Percentiles rank a stretch among this genome's conserved stretches.
phyloP scores from a whole-genome alignment of 257 asterid species.

The Solanum microdontum region DNA sequence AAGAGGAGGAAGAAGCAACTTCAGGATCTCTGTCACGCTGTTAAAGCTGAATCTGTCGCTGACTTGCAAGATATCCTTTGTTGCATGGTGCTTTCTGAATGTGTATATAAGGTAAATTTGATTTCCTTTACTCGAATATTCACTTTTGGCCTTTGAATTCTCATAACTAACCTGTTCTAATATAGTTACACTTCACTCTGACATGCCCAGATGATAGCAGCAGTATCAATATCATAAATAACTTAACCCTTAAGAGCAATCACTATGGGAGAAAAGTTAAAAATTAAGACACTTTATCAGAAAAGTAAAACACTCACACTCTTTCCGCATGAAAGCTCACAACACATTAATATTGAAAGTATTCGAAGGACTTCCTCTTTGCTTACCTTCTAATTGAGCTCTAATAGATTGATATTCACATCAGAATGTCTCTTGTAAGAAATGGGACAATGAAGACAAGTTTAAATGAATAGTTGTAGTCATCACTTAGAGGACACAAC shows the following conservation, averaged over 20 bases:
- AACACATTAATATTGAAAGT: not conserved
- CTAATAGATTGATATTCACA: not conserved
- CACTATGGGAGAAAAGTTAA: not conserved
- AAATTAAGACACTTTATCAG: not conserved
- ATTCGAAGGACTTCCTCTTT: not conserved
- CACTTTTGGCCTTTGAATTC: not conserved
- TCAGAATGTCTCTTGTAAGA: not conserved
- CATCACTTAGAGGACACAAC: not conserved
- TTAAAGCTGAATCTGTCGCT: conserved; percentile 70
- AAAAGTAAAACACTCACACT: not conserved
- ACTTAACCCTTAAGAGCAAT: not conserved
- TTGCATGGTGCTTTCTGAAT: conserved; percentile 97
- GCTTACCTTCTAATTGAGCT: not conserved
- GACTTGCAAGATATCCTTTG: conserved; percentile 95
- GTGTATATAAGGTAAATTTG: conserved; percentile 26
- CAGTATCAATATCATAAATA: not conserved
- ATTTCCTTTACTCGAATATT: not conserved
- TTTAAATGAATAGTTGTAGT: not conserved
- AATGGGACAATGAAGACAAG: not conserved
- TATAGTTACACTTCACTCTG: not conserved
- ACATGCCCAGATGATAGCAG: not conserved
- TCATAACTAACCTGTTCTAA: not conserved
- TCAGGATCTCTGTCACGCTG: conserved; percentile 61
- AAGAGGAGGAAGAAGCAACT: conserved; percentile 70
- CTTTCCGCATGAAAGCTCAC: not conserved